A percentile compares a stretch with the other conserved stretches of the same genome.
These are phyloP conservation scores for Aristolochia fimbriata DNA, from an alignment of 164 flowering plant species.

Conservation along the genomic window DNA sequence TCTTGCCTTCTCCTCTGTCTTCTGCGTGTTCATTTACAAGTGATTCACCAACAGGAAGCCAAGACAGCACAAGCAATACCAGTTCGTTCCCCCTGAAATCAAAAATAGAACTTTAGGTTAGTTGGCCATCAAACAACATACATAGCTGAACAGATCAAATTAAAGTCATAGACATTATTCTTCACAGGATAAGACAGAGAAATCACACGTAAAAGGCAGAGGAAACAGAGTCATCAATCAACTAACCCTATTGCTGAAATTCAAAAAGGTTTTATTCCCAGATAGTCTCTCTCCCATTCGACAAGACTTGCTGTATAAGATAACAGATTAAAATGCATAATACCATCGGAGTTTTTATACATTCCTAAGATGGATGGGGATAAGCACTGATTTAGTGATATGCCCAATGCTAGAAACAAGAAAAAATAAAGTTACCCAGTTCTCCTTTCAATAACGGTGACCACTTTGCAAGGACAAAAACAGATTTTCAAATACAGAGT, in stretches of 20 bases:
- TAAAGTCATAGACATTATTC: background rate
- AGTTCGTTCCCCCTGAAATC: background rate
- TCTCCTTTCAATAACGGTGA: background rate
- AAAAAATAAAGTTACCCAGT: background rate
- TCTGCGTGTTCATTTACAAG: constrained; percentile 40
- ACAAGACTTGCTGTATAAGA: constrained; percentile 31
- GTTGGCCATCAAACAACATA: background rate
- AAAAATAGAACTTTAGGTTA: background rate
- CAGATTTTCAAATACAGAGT: background rate
- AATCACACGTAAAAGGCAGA: constrained; percentile 7
- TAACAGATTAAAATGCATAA: constrained; percentile 15
- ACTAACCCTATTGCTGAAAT: constrained; percentile 13
- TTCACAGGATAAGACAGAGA: constrained; percentile 6
- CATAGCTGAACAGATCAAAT: background rate
- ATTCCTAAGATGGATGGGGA: constrained; percentile 39
- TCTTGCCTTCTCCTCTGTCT: constrained; percentile 23
- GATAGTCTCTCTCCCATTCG: constrained; percentile 19
- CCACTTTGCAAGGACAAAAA: background rate
- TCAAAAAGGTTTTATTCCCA: constrained; percentile 13
- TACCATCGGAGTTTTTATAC: constrained; percentile 16
- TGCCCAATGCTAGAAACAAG: constrained; percentile 19
- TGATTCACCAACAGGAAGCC: background rate
- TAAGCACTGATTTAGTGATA: constrained; percentile 28
- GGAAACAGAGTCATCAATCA: constrained; percentile 2
- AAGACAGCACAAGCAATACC: background rate